Base-by-base conservation (phyloP, 2,329 filamentous ascomycete species). In the Colletotrichum eleusines region DNA sequence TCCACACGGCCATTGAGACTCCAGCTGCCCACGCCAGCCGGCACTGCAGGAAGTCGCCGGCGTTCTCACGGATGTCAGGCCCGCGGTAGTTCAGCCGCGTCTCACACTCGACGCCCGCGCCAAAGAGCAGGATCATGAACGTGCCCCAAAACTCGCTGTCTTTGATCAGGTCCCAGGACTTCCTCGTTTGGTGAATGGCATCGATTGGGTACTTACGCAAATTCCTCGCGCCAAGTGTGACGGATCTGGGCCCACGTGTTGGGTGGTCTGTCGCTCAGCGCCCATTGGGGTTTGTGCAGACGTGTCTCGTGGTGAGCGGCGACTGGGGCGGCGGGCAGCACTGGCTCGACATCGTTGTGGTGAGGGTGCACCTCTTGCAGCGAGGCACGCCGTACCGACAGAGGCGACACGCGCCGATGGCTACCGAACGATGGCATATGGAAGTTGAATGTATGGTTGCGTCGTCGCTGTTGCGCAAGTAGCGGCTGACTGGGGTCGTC, bases 281-380 rank as follows among this genome's bases (percentile, higher is more conserved):
- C 69, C 69, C 69, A 71, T n/a, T 71, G 69, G 3, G 69, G 64
- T 46, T 71, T 71, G 65, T 71, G 69, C 5, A 71, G 64, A 18
- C 69, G 69, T 12, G 69, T 71, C 46, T 71, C 69, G 5, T 68
- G 58, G 31, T 69, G 64, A 9, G 69, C 64, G 14, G 69, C 64
- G 14, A 71, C 64, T 9, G 69, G 58, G 16, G 69, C 64, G 23
- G 69, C 69, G 8, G 69, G 69, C 20, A 71, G 59, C 4, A 71
- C 69, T 4, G 69, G 69, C 26, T 71, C 69, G 44, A 71, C 59
- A 18, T 68, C 69, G 20, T 48, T 58, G 9, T 60, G 69, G 16
- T 71, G 69, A 40, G 69, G 69, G 9, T 71, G 69, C 11, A 71
- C 69, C 28, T 71, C 69, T 23, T 68, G 69, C 20, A 71, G 46